Evolutionary conservation across 31 red algal species (phyloP).

Genomic region (Odonthalia washingtoniensis): DNA sequence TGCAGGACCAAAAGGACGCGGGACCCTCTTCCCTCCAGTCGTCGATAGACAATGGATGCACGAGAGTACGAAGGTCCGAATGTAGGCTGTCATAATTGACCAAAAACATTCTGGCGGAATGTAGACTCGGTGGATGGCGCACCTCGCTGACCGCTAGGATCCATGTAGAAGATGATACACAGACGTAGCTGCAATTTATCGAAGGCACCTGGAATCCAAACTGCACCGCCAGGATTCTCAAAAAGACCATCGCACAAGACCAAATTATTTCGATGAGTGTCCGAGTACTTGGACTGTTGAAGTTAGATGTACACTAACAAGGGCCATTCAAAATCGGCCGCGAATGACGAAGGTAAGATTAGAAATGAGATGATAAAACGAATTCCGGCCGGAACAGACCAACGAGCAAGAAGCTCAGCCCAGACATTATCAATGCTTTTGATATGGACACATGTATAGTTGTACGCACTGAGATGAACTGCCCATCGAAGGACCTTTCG

Average conservation of each 20-base stretch:
- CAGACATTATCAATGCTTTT: background rate
- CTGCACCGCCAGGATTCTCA: background rate
- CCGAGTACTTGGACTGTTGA: constrained; percentile 1
- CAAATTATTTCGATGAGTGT: background rate
- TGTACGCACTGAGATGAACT: background rate
- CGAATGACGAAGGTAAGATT: constrained; percentile 1
- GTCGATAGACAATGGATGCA: constrained; percentile 32
- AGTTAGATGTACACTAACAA: background rate
- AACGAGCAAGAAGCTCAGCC: constrained; percentile 8
- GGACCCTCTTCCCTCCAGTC: background rate
- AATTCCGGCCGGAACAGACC: constrained; percentile 10
- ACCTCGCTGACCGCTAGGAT: background rate
- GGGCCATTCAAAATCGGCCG: constrained; percentile 11
- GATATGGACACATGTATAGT: constrained; percentile 22
- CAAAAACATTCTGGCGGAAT: constrained; percentile 16
- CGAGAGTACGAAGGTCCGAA: constrained; percentile 21
- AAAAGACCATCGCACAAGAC: background rate
- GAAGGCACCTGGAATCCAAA: constrained; percentile 2
- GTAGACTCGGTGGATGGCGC: constrained; percentile 1
- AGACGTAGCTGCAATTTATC: background rate
- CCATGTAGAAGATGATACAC: constrained; percentile 8
- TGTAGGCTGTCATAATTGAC: background rate
- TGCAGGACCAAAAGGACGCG: background rate
- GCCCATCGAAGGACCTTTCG: background rate
- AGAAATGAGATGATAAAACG: background rate